Conservation (phyloP, 176 grass and related monocot species). For the Canna indica region DNA sequence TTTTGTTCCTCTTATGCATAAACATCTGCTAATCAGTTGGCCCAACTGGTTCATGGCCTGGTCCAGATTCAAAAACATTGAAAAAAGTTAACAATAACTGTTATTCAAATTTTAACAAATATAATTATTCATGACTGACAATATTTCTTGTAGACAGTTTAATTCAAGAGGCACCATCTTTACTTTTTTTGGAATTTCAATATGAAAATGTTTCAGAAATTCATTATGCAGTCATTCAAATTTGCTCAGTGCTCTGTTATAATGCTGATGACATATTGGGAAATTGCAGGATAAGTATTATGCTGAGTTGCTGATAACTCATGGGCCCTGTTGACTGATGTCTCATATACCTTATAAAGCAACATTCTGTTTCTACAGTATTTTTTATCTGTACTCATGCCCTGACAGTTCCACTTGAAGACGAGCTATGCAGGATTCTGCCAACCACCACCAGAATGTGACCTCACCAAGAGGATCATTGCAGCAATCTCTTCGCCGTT, state of each 20-base stretch:
- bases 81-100: too few relatives aligned
- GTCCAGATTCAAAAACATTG: too few relatives aligned
- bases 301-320: not conserved
- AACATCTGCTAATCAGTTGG: too few relatives aligned
- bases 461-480: conserved; percentile 57
- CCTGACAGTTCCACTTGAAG: conserved; percentile 12
- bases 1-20: not conserved
- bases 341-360: not conserved
- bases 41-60: too few relatives aligned
- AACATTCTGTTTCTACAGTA: not conserved
- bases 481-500: conserved; percentile 56
- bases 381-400: conserved; percentile 6
- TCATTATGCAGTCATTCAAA: not conserved
- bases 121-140: not conserved
- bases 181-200: not conserved
- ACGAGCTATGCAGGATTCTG: conserved; percentile 49
- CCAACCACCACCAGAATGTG: conserved; percentile 45
- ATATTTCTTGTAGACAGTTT: not conserved
- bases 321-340: not conserved
- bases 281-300: not conserved
- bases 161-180: not conserved
- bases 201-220: not conserved
- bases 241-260: not conserved
- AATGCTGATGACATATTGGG: not conserved
- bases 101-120: too few relatives aligned